Conservation (phyloP, 140 eudicot species). For the Ambrosia hybrid region DNA sequence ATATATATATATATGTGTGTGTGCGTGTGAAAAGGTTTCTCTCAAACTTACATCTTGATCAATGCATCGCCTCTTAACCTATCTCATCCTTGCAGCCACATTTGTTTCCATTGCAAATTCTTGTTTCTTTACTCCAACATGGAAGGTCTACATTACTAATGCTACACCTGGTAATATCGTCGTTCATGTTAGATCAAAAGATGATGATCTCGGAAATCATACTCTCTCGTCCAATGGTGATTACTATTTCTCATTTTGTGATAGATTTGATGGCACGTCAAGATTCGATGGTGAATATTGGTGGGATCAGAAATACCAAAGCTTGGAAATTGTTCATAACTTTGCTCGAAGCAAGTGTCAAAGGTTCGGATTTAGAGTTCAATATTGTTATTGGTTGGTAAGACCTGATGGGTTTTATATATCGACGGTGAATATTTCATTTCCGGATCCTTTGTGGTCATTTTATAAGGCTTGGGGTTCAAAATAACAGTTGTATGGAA, state of each 20-base stretch:
- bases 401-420: constrained; percentile 29
- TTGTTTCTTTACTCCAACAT: constrained; percentile 33
- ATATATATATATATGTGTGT: background rate
- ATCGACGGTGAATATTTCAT: constrained; percentile 23
- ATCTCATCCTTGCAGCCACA: constrained; percentile 14
- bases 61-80: constrained; percentile 21
- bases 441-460: constrained; percentile 30
- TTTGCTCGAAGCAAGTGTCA: constrained; percentile 26
- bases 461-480: constrained; percentile 24
- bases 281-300: constrained; percentile 27
- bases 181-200: constrained; percentile 29
- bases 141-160: constrained; percentile 27
- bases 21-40: background rate
- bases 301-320: constrained; percentile 29
- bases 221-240: constrained; percentile 3
- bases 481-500: background rate
- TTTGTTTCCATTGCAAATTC: constrained; percentile 18
- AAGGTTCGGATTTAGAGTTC: constrained; percentile 16
- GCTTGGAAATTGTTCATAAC: constrained; percentile 25
- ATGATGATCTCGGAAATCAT: constrained; percentile 36
- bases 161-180: constrained; percentile 14
- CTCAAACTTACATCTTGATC: background rate
- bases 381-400: constrained; percentile 32
- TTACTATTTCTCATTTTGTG: constrained; percentile 29
- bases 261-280: constrained; percentile 20